Evolutionary conservation across 371 early-diverging fungal genomes (phyloP), one percentile per base, ranked within the genome.

Genomic region (Zopfochytrium polystomum): DNA sequence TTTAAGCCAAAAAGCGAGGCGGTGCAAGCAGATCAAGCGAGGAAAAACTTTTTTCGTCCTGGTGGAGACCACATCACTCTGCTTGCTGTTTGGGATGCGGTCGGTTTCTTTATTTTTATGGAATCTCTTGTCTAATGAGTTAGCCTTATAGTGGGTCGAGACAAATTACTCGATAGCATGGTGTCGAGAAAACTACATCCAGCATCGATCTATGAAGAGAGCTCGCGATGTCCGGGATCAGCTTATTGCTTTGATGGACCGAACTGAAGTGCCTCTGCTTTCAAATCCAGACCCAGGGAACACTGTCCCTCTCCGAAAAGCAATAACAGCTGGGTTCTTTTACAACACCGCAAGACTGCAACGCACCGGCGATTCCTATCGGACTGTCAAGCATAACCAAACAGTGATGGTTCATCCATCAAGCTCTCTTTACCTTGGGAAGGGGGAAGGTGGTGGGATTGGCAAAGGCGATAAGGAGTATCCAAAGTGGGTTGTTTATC

Each of bases 141-240:
- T 49, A 25, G 32, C 26, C 26, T 20, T 18, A 3, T 83, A 92
- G 72, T 98, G 93, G 91, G 93, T 90, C 3, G 95, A 95, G 61
- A 87, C 93, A 2, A 91, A 91, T 62, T 96, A 87, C 71, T 90
- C 90, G 35, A 86, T 86, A 55, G 88, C 90, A 60, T 98, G 95
- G 95, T 97, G 97, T 76, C 87, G 85, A 64, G 96, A 97, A 62
- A 95, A 97, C 73, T 98, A 89, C 77, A 84, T 97, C 59, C 95
- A 96, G 68, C 85, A 90, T 66, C 82, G 90, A 31, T 89, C 93
- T 32, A 82, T 98, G 84, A 88, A 87, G 30, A 82, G 91, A 13
- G 97, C 95, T 2, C 85, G 93, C 51, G 92, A 93, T 67, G 87
- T 96, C 18, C 87, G 99, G 1, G 96, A 96, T 65, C 98, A 98